Percentiles rank a stretch among this genome's conserved stretches.
Conservation (phyloP, 495 filamentous ascomycete genomes). For the Aspergillus incahuasiensis region DNA sequence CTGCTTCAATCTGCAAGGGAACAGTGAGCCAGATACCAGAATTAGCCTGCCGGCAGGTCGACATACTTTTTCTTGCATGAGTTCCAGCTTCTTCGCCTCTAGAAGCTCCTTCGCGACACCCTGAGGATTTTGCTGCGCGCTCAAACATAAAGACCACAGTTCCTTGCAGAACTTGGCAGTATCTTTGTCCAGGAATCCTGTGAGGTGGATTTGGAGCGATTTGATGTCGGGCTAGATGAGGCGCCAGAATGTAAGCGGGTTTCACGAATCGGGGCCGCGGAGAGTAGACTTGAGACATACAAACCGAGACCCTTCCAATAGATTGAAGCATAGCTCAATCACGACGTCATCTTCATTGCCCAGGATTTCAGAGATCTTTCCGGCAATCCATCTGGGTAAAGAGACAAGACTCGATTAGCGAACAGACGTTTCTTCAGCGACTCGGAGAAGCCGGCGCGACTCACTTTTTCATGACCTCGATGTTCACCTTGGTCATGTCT, state of each 20-base stretch:
- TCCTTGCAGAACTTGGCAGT: slow-evolving; percentile 89
- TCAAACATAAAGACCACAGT: slow-evolving; percentile 85
- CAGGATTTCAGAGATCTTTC: slow-evolving; percentile 78
- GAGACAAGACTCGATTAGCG: slow-evolving; percentile 9
- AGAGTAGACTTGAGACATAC: slow-evolving; percentile 48
- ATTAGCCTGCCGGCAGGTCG: neutral
- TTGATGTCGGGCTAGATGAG: slow-evolving; percentile 85
- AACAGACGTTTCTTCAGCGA: slow-evolving; percentile 1
- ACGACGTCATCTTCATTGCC: slow-evolving; percentile 92
- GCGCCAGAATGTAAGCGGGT: slow-evolving; percentile 3
- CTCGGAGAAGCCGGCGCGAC: slow-evolving; percentile 11
- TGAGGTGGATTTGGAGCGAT: slow-evolving; percentile 86
- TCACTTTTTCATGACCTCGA: slow-evolving; percentile 96
- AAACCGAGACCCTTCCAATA: slow-evolving; percentile 74
- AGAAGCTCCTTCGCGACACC: slow-evolving; percentile 92
- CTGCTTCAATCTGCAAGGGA: slow-evolving; percentile 64
- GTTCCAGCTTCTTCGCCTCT: slow-evolving; percentile 91
- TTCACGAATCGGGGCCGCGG: neutral
- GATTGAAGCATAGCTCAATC: slow-evolving; percentile 85
- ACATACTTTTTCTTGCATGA: slow-evolving; percentile 85
- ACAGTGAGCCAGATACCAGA: slow-evolving; percentile 11
- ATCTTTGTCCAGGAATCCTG: slow-evolving; percentile 91
- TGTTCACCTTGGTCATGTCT: slow-evolving; percentile 93
- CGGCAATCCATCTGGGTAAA: slow-evolving; percentile 76
- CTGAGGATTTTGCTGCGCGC: slow-evolving; percentile 80